phyloP scores from a whole-genome alignment of 257 asterid genomes.

The Solanum clarkiae region DNA sequence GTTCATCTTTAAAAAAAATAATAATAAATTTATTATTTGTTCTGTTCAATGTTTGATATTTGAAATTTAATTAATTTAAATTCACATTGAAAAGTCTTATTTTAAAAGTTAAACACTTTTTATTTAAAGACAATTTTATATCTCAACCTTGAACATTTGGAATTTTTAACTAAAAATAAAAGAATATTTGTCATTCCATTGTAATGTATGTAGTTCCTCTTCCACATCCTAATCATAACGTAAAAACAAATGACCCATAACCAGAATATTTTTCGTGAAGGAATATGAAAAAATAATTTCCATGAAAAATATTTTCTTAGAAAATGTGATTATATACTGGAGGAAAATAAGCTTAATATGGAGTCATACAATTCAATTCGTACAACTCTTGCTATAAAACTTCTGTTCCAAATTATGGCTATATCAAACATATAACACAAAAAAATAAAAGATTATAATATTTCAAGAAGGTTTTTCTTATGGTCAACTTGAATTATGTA shows the following conservation, averaged over 20 bases:
- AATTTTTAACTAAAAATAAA: rapidly evolving
- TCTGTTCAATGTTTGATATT: too few relatives aligned
- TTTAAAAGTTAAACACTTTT: too few relatives aligned
- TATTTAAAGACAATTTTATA: not conserved
- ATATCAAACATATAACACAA: not conserved
- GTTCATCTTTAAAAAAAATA: not conserved
- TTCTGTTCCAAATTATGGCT: not conserved
- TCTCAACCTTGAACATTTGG: not conserved
- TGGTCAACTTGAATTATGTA: too few relatives aligned
- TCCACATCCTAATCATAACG: not conserved
- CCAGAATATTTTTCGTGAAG: too few relatives aligned
- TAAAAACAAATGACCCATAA: not conserved
- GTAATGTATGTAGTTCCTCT: not conserved
- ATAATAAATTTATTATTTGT: too few relatives aligned
- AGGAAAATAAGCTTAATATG: too few relatives aligned
- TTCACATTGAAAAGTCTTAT: not conserved
- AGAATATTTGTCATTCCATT: not conserved
- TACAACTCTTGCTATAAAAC: not conserved
- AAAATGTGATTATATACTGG: too few relatives aligned
- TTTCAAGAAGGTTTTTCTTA: not conserved
- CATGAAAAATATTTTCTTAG: not conserved
- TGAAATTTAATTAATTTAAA: not conserved
- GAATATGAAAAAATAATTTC: too few relatives aligned
- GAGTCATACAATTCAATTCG: not conserved
- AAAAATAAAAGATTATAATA: too few relatives aligned